Conservation (phyloP, 2,329 filamentous ascomycete genomes). For the Sporothrix schenckii region DNA sequence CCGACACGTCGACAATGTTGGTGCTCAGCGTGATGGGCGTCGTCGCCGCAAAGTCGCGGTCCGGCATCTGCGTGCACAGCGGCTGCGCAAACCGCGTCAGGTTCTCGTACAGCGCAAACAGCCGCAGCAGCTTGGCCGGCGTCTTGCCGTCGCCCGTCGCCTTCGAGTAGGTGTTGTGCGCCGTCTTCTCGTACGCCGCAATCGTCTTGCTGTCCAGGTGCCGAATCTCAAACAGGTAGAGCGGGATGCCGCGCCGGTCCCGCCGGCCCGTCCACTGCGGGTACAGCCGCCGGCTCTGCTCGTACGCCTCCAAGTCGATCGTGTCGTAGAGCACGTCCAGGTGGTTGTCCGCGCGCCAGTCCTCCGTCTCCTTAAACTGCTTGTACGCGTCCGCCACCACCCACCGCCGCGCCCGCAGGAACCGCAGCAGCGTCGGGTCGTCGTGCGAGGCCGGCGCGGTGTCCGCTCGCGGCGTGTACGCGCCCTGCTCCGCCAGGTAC, state of each 20-base stretch:
- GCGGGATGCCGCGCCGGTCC: slow-evolving; percentile 80
- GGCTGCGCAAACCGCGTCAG: slow-evolving; percentile 85
- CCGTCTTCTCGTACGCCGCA: slow-evolving; percentile 71
- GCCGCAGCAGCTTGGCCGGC: slow-evolving; percentile 74
- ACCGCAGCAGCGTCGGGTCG: slow-evolving; percentile 77
- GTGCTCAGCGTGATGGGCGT: slow-evolving; percentile 92
- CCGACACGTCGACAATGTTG: slow-evolving; percentile 91
- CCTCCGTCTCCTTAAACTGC: slow-evolving; percentile 87
- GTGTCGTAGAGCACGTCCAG: slow-evolving; percentile 80
- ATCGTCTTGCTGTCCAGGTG: slow-evolving; percentile 83
- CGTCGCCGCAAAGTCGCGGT: slow-evolving; percentile 67
- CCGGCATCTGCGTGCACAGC: slow-evolving; percentile 73
- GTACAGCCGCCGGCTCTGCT: slow-evolving; percentile 79
- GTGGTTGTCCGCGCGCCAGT: slow-evolving; percentile 80
- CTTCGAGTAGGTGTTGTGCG: slow-evolving; percentile 60
- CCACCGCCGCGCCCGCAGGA: slow-evolving; percentile 82
- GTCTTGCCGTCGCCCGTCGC: slow-evolving; percentile 62
- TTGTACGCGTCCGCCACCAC: slow-evolving; percentile 72
- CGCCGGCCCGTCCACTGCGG: slow-evolving; percentile 93
- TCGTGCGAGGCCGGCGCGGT: slow-evolving; percentile 65
- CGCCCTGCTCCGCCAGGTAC: slow-evolving; percentile 64
- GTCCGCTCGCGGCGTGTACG: slow-evolving; percentile 55
- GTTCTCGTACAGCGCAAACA: slow-evolving; percentile 94
- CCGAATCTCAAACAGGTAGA: slow-evolving; percentile 88
- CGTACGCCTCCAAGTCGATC: slow-evolving; percentile 83